These are phyloP conservation scores for Diaporthe sp. DNA, from an alignment of 2,329 filamentous ascomycete species.

Conservation along the genomic window DNA sequence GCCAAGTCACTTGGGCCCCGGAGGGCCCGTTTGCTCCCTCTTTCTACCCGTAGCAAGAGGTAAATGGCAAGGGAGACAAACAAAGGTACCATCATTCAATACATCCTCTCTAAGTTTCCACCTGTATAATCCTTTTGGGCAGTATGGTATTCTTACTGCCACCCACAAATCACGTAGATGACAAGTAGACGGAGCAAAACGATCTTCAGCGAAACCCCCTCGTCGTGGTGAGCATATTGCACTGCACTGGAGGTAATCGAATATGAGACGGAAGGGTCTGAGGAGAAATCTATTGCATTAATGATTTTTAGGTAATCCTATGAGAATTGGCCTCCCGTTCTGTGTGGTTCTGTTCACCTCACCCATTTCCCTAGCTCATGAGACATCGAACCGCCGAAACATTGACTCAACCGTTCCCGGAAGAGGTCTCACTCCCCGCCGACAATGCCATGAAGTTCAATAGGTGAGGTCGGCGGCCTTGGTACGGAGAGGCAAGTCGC, in stretches of 20 bases:
- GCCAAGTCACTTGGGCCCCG: no score
- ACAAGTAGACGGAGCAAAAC: neutral
- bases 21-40: no score
- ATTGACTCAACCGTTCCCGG: neutral
- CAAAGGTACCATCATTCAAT: neutral
- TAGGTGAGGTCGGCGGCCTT: neutral
- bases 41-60: no score
- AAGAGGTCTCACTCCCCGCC: neutral
- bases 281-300: neutral
- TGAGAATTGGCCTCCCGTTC: neutral
- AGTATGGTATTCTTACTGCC: neutral
- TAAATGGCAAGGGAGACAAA: no score
- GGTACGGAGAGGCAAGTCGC: neutral
- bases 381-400: neutral
- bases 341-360: neutral
- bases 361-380: neutral
- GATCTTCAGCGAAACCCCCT: neutral
- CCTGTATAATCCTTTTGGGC: neutral
- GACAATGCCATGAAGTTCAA: neutral
- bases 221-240: neutral
- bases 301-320: conserved; percentile 6
- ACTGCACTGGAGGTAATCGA: neutral
- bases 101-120: neutral
- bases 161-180: neutral
- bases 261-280: neutral